Evolutionary conservation across 108 stramenopile species (phyloP).

Genomic region (Nitzschia putrida): DNA sequence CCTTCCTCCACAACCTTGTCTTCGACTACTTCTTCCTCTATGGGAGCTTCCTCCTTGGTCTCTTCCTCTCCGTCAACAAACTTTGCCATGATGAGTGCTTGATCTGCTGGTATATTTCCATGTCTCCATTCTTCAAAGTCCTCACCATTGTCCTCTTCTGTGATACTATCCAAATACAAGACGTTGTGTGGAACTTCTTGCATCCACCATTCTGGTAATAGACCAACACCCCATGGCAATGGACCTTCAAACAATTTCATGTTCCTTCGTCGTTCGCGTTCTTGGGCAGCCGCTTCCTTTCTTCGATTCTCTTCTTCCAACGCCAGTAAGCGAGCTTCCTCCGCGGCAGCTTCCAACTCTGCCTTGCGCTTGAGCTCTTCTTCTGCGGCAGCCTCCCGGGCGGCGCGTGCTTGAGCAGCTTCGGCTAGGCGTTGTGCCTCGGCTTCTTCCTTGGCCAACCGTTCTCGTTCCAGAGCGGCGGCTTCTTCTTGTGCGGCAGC

Average conservation of each 20-base stretch:
- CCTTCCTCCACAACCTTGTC: not conserved
- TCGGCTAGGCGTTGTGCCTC: slow-evolving; percentile 1
- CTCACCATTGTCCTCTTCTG: slow-evolving; percentile 13
- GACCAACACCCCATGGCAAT: slow-evolving; percentile 4
- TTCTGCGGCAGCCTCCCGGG: slow-evolving; percentile 1
- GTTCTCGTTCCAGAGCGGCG: not conserved
- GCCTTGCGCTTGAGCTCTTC: not conserved
- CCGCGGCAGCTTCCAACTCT: not conserved
- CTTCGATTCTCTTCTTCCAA: slow-evolving; percentile 10
- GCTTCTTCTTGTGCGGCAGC: slow-evolving; percentile 4
- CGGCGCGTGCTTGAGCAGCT: not conserved
- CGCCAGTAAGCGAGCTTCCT: not conserved
- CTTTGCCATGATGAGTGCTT: no score
- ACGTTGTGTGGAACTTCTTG: slow-evolving; percentile 13
- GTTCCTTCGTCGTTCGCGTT: slow-evolving; percentile 7
- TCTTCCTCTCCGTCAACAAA: not conserved
- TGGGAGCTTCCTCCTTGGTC: no score
- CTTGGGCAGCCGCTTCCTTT: slow-evolving; percentile 5
- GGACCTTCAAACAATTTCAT: slow-evolving; percentile 19
- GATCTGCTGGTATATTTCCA: not conserved
- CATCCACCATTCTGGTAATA: slow-evolving; percentile 28
- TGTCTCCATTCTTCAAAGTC: slow-evolving; percentile 11
- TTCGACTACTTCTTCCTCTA: no score
- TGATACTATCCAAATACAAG: slow-evolving; percentile 14
- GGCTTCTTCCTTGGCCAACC: slow-evolving; percentile 1